Evolutionary conservation across 345 rosid species (phyloP).

Genomic region (Noccaea caerulescens): DNA sequence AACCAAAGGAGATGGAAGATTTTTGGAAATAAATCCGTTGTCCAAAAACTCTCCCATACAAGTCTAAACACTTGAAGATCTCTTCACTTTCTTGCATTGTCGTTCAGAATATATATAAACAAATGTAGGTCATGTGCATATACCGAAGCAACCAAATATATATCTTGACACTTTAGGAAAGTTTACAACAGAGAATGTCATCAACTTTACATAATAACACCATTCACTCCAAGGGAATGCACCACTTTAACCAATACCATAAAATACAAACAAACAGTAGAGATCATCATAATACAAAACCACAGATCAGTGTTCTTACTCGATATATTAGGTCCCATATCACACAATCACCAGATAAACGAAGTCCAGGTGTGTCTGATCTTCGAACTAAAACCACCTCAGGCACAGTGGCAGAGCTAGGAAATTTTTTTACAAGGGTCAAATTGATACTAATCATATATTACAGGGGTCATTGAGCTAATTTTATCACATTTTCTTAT

Average conservation of each 20-base stretch:
- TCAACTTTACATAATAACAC: conserved; percentile 29
- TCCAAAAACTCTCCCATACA: too few species aligned
- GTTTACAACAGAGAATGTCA: conserved; percentile 20
- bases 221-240: conserved; percentile 39
- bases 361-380: conserved; percentile 42
- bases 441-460: too few species aligned
- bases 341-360: conserved; percentile 37
- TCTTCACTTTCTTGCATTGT: too few species aligned
- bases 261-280: conserved; percentile 33
- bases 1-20: too few species aligned
- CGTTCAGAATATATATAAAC: too few species aligned
- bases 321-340: conserved; percentile 22
- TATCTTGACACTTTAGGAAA: conserved; percentile 6
- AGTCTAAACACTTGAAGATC: too few species aligned
- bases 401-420: too few species aligned
- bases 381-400: conserved; percentile 64
- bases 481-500: too few species aligned
- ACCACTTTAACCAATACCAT: conserved; percentile 24
- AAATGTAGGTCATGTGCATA: too few species aligned
- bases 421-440: too few species aligned
- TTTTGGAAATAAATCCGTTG: too few species aligned
- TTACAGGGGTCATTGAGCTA: too few species aligned
- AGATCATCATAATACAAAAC: conserved; percentile 28
- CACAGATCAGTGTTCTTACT: conserved; percentile 8
- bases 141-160: background rate